phyloP scores from a whole-genome alignment of 1,284 basidiomycete genomes.

The Amylostereum chailletii region DNA sequence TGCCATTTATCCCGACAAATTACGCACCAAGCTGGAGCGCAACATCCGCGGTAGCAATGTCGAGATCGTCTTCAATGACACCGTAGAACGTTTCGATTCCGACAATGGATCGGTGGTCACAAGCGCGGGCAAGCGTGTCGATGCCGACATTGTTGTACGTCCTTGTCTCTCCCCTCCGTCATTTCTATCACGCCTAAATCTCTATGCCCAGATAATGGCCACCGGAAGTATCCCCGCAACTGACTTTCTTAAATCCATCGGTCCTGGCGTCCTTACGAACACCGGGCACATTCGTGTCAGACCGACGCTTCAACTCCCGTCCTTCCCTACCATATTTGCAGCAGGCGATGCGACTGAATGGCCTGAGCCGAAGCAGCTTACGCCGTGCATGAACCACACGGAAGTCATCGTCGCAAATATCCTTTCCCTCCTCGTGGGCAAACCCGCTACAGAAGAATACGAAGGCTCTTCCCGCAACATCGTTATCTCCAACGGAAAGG shows the following conservation, averaged over 20 bases:
- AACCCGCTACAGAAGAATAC: constrained; percentile 31
- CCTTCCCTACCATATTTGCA: constrained; percentile 45
- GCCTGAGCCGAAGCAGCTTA: constrained; percentile 50
- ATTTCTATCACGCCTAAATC: background rate
- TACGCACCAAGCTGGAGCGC: constrained; percentile 38
- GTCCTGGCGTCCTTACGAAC: constrained; percentile 28
- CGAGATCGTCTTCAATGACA: constrained; percentile 46
- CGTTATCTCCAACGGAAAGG: constrained; percentile 50
- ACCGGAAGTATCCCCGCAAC: constrained; percentile 46
- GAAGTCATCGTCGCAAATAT: constrained; percentile 37
- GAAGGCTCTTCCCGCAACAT: constrained; percentile 45
- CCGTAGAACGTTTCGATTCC: constrained; percentile 33
- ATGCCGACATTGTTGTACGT: constrained; percentile 52
- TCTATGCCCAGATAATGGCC: constrained; percentile 33
- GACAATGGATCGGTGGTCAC: constrained; percentile 33
- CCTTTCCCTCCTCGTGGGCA: constrained; percentile 25
- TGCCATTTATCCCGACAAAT: constrained; percentile 43
- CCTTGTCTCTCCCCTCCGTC: background rate
- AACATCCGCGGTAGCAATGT: constrained; percentile 36
- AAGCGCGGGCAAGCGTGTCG: constrained; percentile 39
- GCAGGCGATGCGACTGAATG: constrained; percentile 52
- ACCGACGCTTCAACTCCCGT: constrained; percentile 41
- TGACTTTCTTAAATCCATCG: constrained; percentile 35
- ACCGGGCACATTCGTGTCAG: constrained; percentile 38
- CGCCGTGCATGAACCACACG: constrained; percentile 37